Conservation (phyloP, 2,329 filamentous ascomycete genomes). For the Helminthosporium solani region DNA sequence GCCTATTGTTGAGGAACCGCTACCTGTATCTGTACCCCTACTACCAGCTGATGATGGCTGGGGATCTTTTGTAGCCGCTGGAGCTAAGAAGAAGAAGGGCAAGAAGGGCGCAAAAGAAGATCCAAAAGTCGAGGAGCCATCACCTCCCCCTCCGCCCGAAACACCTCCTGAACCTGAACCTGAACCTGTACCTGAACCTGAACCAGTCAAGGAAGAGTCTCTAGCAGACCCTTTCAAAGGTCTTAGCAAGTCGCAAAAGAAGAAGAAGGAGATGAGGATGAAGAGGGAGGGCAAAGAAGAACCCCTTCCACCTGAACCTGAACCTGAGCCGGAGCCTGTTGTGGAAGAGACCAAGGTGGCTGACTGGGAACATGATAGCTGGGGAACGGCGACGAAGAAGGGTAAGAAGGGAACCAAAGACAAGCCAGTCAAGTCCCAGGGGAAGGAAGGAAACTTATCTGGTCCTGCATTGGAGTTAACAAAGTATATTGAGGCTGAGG, state of each 20-base stretch:
- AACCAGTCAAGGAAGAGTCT: conserved; percentile 44
- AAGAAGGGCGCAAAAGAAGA: conserved; percentile 27
- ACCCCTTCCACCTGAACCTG: too few relatives aligned
- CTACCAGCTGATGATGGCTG: conserved; percentile 17
- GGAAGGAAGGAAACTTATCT: too few relatives aligned
- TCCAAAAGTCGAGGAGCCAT: conserved; percentile 11
- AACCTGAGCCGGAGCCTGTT: too few relatives aligned
- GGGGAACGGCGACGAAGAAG: conserved; percentile 50
- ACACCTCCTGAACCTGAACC: too few relatives aligned
- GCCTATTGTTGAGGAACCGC: conserved; percentile 18
- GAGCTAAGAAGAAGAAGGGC: conserved; percentile 19
- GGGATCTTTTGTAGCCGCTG: conserved; percentile 13
- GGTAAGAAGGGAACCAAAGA: conserved; percentile 55
- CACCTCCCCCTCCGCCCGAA: conserved; percentile 19
- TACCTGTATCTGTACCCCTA: conserved; percentile 18
- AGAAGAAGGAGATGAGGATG: conserved; percentile 40
- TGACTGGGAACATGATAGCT: too few relatives aligned
- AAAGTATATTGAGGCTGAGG: too few relatives aligned
- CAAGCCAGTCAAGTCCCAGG: too few relatives aligned
- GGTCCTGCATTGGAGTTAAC: too few relatives aligned
- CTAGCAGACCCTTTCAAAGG: conserved; percentile 33
- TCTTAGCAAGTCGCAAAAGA: conserved; percentile 32
- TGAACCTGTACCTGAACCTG: too few relatives aligned
- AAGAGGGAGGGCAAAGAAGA: conserved; percentile 38
- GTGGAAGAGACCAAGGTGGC: too few relatives aligned